phyloP scores from a whole-genome alignment of 1,284 basidiomycete species.

The Ceratobasidium sp. region DNA sequence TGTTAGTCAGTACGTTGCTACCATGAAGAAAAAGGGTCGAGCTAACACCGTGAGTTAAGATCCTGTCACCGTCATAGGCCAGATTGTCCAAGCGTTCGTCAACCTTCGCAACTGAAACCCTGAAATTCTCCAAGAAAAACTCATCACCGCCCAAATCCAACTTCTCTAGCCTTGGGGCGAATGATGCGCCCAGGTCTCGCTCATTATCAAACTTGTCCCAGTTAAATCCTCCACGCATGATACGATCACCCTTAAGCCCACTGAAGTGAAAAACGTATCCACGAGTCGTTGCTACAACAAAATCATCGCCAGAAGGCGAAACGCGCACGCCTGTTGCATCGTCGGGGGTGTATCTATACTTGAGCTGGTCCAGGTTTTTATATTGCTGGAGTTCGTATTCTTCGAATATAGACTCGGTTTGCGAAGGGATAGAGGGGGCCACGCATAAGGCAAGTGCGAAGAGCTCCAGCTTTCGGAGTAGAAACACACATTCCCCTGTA shows the following conservation, averaged over 20 bases:
- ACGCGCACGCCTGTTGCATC: slow-evolving; percentile 26
- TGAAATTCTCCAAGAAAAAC: neutral
- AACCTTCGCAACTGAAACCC: slow-evolving; percentile 5
- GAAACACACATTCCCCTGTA: slow-evolving; percentile 12
- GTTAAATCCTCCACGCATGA: neutral
- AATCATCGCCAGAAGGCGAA: slow-evolving; percentile 29
- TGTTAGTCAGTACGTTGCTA: neutral
- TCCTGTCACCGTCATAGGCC: slow-evolving; percentile 26
- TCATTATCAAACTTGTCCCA: neutral
- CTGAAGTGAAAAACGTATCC: slow-evolving; percentile 23
- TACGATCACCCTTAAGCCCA: slow-evolving; percentile 4
- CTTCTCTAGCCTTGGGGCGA: too few relatives aligned
- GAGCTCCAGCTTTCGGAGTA: neutral
- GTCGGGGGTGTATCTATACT: neutral
- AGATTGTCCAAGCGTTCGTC: slow-evolving; percentile 2
- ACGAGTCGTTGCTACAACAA: slow-evolving; percentile 25
- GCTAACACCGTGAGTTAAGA: slow-evolving; percentile 23
- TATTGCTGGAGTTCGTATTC: neutral
- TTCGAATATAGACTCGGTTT: neutral
- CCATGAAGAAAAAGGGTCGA: too few relatives aligned
- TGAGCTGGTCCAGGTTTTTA: neutral
- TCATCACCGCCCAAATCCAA: neutral
- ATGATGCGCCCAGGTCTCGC: neutral
- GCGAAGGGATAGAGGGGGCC: neutral
- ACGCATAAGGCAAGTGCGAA: neutral